Base-by-base conservation (phyloP, 768 basidiomycete genomes). In the Psilocybe tampanensis region DNA sequence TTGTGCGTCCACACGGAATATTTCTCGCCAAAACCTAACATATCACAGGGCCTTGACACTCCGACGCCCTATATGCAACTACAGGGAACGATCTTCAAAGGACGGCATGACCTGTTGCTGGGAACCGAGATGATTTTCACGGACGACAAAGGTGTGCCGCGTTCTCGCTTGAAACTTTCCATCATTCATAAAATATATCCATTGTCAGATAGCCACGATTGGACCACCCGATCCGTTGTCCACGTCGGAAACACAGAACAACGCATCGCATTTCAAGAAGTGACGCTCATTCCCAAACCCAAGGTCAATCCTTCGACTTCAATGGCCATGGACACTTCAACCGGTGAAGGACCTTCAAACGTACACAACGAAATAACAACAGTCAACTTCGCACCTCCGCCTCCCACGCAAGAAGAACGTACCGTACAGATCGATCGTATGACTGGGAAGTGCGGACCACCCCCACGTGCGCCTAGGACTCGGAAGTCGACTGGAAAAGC, bases 91-190 rank as follows among this genome's bases (percentile, higher is more conserved):
- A 77, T 91, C 18, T 78, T 92, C 60, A 86, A 86, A 68, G 92
- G 92, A 0, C 73, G 77, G 34, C 85, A 92, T 58, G 83, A 89
- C 54, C 66, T 75, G 17, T 76, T 93, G 3, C 72, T 93, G 2
- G 92, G 92, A 2, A 88, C 89, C 0, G 91, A 94, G 64, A 71
- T 94, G 22, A 65, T 93, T 18, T 92, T 93, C 68, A 80, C 83
- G 0, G 90, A 92, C 54, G 80, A 79, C 32, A 85, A 85, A 75
- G 81, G 88, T 53, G 26, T 24, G 50, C 29, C 21, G 11, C 24
- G 24, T 29, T n/a, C n/a, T n/a, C n/a, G n/a, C n/a, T n/a, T n/a
- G n/a, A n/a, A n/a, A n/a, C n/a, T n/a, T n/a, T n/a, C n/a, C n/a
- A n/a, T n/a, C n/a, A n/a, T n/a, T n/a, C n/a, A n/a, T n/a, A n/a